Base-by-base conservation (phyloP, 805 yeast species). In the Kregervanrija delftensis region DNA sequence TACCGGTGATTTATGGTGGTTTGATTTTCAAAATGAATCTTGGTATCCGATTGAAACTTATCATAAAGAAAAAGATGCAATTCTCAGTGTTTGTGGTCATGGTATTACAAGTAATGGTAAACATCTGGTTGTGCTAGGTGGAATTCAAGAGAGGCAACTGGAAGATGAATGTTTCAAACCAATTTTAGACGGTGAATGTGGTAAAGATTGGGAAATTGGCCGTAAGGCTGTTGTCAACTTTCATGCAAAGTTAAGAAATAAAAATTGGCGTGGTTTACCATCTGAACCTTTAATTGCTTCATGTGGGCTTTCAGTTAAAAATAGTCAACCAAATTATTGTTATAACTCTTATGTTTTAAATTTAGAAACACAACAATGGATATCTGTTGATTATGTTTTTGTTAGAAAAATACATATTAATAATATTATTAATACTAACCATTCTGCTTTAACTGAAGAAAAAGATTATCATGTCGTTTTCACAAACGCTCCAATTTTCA, bases 1-100 rank as follows among this genome's bases (percentile, higher is more conserved):
- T 10, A 54, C 62, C 22, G 74, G 76, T 28, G 81, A 76, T 56
- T 52, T 68, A 52, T 76, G 81, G 81, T 65, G 68, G 61, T 76
- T 72, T 49, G 71, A 73, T 49, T 51, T 76, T 22, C 66, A 65
- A 30, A 50, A 62, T 1, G 76, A 71, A 45, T 54, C 55, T 2
- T 76, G 81, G 81, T 35, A 40, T 12, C 41, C 49, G 13, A 32
- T 60, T 1, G 45, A 49, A 1, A 52, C 66, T 0, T 57, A 35
- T 42, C 37, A 43, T 16, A 34, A 40, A 10, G 36, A 32, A 13
- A 43, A 42, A 4, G 41, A 35, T 28, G 44, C 40, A 2, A 46
- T 45, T 10, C 36, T 52, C n/a, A 42, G 45, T 33, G 30, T 56
- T 6, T 61, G 65, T 43, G 67, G 63, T 14, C 64, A 64, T 43